These are phyloP conservation scores for Mitragyna speciosa DNA, from an alignment of 257 asterid genomes.

Conservation along the genomic window DNA sequence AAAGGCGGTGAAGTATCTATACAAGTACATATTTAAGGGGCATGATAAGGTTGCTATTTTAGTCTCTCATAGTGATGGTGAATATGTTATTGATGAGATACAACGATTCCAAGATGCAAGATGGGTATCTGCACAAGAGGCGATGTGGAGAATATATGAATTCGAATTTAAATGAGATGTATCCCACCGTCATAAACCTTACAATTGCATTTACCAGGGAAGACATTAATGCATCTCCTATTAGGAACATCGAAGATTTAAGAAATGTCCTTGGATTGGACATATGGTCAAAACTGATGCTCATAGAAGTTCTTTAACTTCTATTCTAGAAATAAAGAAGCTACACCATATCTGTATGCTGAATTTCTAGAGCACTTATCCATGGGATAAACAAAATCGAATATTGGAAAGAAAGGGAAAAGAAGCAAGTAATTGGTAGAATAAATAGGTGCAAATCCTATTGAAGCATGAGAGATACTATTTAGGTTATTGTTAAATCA, in stretches of 20 bases:
- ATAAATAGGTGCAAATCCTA: background rate
- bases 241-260: too few relatives aligned
- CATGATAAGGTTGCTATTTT: too few relatives aligned
- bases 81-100: background rate
- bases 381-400: background rate
- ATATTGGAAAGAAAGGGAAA: background rate
- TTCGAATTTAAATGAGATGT: too few relatives aligned
- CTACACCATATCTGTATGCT: background rate
- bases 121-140: too few relatives aligned
- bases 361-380: background rate
- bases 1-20: too few relatives aligned
- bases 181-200: too few relatives aligned
- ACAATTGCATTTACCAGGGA: too few relatives aligned
- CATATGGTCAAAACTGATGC: too few relatives aligned
- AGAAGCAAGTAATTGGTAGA: background rate
- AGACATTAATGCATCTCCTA: too few relatives aligned
- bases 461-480: background rate
- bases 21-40: too few relatives aligned
- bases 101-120: background rate
- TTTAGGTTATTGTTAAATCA: background rate
- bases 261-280: too few relatives aligned
- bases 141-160: too few relatives aligned
- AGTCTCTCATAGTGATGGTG: background rate
- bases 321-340: background rate
- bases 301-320: background rate